Conservation (phyloP, 1,284 basidiomycete species). For the Fomes fomentarius region DNA sequence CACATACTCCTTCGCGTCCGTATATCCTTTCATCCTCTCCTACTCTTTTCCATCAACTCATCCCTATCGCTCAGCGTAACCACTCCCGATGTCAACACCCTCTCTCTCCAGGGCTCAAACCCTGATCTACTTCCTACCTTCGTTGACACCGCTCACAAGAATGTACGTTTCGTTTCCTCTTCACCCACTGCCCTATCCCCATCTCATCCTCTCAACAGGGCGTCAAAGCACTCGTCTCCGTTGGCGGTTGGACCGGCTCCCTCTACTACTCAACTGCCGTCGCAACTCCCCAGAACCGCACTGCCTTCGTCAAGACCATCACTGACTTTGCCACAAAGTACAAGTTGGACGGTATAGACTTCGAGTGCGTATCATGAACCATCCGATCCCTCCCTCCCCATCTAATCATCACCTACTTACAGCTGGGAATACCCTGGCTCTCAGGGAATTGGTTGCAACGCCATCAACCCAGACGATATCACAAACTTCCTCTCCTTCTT, state of each 20-base stretch:
- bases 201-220: constrained; percentile 35
- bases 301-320: constrained; percentile 71
- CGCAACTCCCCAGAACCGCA: constrained; percentile 57
- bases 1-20: constrained; percentile 66
- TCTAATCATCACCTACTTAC: background rate
- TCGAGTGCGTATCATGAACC: constrained; percentile 66
- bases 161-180: constrained; percentile 22
- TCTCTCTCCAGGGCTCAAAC: constrained; percentile 29
- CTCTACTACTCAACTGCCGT: constrained; percentile 73
- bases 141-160: constrained; percentile 33
- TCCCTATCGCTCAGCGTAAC: constrained; percentile 31
- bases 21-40: background rate
- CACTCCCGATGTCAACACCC: constrained; percentile 23
- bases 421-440: constrained; percentile 89
- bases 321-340: constrained; percentile 60
- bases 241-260: constrained; percentile 87
- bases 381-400: too few species aligned
- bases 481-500: constrained; percentile 78
- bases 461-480: constrained; percentile 64
- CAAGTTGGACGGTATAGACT: constrained; percentile 78
- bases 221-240: too few species aligned
- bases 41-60: background rate
- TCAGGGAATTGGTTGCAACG: constrained; percentile 77
- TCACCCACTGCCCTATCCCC: background rate
- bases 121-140: constrained; percentile 31